phyloP scores from a whole-genome alignment of 768 basidiomycete genomes.

The Tylopilus vinaceipallidus region DNA sequence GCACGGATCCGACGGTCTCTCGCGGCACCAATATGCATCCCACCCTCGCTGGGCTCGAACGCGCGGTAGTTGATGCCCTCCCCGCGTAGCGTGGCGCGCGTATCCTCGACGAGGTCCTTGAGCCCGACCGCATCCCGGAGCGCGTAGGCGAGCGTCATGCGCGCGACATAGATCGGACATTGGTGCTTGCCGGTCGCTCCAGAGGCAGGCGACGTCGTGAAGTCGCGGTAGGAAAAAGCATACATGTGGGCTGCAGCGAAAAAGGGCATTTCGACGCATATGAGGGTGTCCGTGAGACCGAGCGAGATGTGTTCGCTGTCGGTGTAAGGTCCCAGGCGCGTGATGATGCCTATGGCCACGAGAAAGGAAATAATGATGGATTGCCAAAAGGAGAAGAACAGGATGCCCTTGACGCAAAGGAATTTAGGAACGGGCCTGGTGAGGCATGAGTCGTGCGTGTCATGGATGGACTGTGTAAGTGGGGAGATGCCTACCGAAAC shows the following conservation, averaged over 20 bases:
- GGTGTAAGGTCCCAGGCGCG: slow-evolving; percentile 80
- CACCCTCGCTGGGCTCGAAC: slow-evolving; percentile 94
- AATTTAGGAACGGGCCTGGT: slow-evolving; percentile 91
- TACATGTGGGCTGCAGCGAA: slow-evolving; percentile 95
- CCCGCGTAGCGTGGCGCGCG: slow-evolving; percentile 76
- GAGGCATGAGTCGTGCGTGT: background rate
- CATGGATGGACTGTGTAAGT: background rate
- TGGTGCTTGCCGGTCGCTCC: slow-evolving; percentile 12
- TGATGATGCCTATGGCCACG: slow-evolving; percentile 79
- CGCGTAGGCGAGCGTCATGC: slow-evolving; percentile 87
- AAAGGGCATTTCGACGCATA: slow-evolving; percentile 96
- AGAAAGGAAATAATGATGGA: slow-evolving; percentile 81
- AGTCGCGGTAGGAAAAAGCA: slow-evolving; percentile 91
- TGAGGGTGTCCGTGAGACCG: slow-evolving; percentile 85
- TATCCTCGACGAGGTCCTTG: slow-evolving; percentile 86
- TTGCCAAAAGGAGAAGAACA: slow-evolving; percentile 99
- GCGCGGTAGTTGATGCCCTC: slow-evolving; percentile 94
- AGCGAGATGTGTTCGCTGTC: slow-evolving; percentile 88
- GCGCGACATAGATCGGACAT: slow-evolving; percentile 62
- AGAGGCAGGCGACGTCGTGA: slow-evolving; percentile 51
- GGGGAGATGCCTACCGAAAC: slow-evolving; percentile 56
- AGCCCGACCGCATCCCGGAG: slow-evolving; percentile 85
- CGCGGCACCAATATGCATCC: slow-evolving; percentile 86
- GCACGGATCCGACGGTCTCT: slow-evolving; percentile 86
- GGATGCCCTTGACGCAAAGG: slow-evolving; percentile 95